phyloP scores from a whole-genome alignment of 2,329 filamentous ascomycete genomes.

The Chrysoporthe cubensis region DNA sequence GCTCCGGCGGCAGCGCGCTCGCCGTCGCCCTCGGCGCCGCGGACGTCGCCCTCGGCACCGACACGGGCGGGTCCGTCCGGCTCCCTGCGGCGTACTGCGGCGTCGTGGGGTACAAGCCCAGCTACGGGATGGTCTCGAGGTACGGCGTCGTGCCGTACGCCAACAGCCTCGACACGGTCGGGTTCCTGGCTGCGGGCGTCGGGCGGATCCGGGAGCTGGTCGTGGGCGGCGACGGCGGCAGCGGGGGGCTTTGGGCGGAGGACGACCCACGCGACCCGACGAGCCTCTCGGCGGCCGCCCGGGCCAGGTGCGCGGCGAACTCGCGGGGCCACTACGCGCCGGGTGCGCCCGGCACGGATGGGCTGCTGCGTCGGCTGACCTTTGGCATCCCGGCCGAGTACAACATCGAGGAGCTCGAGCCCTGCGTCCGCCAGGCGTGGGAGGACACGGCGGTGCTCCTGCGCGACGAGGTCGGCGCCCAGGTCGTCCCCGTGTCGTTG shows the following conservation, averaged over 20 bases:
- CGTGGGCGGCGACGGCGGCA: slow-evolving; percentile 42
- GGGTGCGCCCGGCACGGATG: background rate
- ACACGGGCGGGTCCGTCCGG: slow-evolving; percentile 88
- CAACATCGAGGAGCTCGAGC: slow-evolving; percentile 80
- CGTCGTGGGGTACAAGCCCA: slow-evolving; percentile 85
- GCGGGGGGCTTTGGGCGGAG: slow-evolving; percentile 47
- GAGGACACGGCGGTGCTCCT: slow-evolving; percentile 61
- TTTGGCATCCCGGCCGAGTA: slow-evolving; percentile 75
- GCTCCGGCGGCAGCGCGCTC: slow-evolving; percentile 90
- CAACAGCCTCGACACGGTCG: slow-evolving; percentile 90
- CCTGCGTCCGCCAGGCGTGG: slow-evolving; percentile 73
- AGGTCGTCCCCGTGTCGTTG: slow-evolving; percentile 75
- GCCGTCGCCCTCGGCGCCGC: slow-evolving; percentile 69
- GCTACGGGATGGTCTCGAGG: slow-evolving; percentile 83
- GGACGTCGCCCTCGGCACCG: slow-evolving; percentile 78
- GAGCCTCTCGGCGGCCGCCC: slow-evolving; percentile 61
- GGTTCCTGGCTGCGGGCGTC: slow-evolving; percentile 66
- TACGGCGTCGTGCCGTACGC: slow-evolving; percentile 90
- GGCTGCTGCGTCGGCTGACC: slow-evolving; percentile 40
- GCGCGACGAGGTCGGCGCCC: slow-evolving; percentile 63
- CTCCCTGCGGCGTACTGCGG: slow-evolving; percentile 87
- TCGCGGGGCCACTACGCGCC: slow-evolving; percentile 21
- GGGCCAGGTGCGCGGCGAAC: slow-evolving; percentile 48
- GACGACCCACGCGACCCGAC: slow-evolving; percentile 78
- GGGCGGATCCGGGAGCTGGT: slow-evolving; percentile 55